A percentile compares a stretch with the other conserved stretches of the same genome.
These are phyloP conservation scores for Phytopythium chamaehyphon DNA, from an alignment of 352 stramenopile species.

Conservation along the genomic window DNA sequence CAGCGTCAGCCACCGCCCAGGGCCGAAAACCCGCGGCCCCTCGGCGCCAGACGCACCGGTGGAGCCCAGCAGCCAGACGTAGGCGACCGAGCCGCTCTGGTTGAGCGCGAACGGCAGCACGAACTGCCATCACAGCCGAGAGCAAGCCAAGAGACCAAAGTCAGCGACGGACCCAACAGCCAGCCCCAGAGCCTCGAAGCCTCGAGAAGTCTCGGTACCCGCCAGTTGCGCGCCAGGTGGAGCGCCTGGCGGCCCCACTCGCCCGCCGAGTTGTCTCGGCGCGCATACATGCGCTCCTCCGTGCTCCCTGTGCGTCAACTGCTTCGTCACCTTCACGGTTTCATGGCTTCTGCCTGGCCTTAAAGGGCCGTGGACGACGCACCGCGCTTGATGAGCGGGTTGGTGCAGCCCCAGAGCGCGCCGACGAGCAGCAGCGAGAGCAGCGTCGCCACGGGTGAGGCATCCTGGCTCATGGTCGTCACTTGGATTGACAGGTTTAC, in stretches of 20 bases:
- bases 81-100: constrained; percentile 79
- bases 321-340: background rate
- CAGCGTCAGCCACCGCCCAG: background rate
- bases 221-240: constrained; percentile 65
- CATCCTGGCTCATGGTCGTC: background rate
- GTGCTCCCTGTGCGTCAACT: constrained; percentile 36
- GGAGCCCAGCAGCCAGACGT: constrained; percentile 75
- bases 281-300: constrained; percentile 43
- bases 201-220: too few relatives aligned
- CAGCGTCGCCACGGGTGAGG: constrained; percentile 28
- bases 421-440: constrained; percentile 80
- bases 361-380: too few relatives aligned
- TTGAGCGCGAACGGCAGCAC: constrained; percentile 80
- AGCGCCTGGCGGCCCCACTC: constrained; percentile 48
- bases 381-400: constrained; percentile 83
- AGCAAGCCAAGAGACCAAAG: too few relatives aligned
- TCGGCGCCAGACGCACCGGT: constrained; percentile 29
- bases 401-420: constrained; percentile 85
- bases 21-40: too few relatives aligned
- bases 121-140: too few relatives aligned
- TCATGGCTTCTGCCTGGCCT: too few relatives aligned
- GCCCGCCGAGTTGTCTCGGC: constrained; percentile 48
- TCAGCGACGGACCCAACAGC: too few relatives aligned
- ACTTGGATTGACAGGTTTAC: too few relatives aligned
- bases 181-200: too few relatives aligned